phyloP scores from a whole-genome alignment of 2,329 filamentous ascomycete species.

The Sclerotinia trifoliorum region DNA sequence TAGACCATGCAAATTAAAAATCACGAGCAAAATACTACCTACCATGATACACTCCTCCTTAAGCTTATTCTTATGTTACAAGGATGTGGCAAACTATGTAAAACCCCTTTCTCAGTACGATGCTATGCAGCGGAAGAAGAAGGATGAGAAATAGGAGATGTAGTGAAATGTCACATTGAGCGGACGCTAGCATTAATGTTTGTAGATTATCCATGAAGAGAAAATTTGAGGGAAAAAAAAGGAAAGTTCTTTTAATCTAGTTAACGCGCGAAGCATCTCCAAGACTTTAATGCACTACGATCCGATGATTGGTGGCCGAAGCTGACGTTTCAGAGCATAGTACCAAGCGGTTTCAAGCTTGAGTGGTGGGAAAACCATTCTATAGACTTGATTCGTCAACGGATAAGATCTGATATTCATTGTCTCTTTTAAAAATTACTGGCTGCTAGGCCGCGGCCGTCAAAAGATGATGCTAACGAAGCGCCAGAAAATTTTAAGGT shows the following conservation, averaged over 20 bases:
- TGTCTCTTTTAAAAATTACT: not conserved
- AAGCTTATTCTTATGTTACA: not conserved
- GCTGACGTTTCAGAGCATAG: conserved; percentile 9
- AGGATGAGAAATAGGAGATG: not conserved
- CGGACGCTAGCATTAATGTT: not conserved
- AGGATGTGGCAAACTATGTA: not conserved
- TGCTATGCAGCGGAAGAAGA: not conserved
- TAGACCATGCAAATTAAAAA: not conserved
- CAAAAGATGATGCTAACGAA: not conserved
- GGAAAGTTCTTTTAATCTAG: not conserved
- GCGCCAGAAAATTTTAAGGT: not conserved
- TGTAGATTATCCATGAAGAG: not conserved
- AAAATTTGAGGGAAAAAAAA: not conserved
- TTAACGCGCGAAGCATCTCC: not conserved
- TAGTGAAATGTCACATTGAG: not conserved
- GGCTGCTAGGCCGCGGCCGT: not conserved
- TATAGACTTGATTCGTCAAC: conserved; percentile 7
- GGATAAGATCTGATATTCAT: not conserved
- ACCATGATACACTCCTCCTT: not conserved
- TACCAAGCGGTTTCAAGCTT: conserved; percentile 10
- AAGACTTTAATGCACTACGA: not conserved
- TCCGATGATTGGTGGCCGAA: conserved; percentile 14
- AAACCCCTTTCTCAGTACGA: not conserved
- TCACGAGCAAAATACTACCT: not conserved
- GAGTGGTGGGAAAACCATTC: not conserved